Conservation (phyloP, 176 grass and related monocot genomes). For the Musa itinerans region DNA sequence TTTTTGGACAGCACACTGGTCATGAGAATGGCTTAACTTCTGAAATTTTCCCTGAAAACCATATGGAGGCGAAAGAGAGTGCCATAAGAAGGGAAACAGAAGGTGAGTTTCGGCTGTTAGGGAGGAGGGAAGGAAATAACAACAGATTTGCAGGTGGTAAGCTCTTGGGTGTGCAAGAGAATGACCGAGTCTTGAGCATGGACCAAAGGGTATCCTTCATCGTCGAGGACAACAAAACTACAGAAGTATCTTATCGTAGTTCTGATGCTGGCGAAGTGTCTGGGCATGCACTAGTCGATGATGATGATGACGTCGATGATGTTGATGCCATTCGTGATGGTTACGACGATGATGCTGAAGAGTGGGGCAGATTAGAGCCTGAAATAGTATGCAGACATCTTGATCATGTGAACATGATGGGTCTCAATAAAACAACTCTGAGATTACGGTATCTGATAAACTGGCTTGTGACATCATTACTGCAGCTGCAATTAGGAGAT, state of each 20-base stretch:
- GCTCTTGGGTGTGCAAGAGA: conserved; percentile 66
- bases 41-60: conserved; percentile 32
- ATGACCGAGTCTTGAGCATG: conserved; percentile 47
- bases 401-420: conserved; percentile 88
- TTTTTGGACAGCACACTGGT: conserved; percentile 29
- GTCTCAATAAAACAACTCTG: conserved; percentile 93
- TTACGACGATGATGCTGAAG: conserved; percentile 50
- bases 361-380: conserved; percentile 56
- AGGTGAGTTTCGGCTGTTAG: conserved; percentile 82
- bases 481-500: conserved; percentile 70
- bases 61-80: conserved; percentile 60
- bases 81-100: conserved; percentile 95
- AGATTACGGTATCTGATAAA: conserved; percentile 90
- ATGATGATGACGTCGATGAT: conserved; percentile 22
- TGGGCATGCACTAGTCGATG: conserved; percentile 35
- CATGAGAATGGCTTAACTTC: conserved; percentile 52
- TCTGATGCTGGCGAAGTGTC: conserved; percentile 70
- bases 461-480: conserved; percentile 90
- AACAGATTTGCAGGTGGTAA: conserved; percentile 48
- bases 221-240: conserved; percentile 45
- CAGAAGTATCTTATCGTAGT: conserved; percentile 36
- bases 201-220: conserved; percentile 74
- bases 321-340: conserved; percentile 40
- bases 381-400: conserved; percentile 84
- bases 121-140: conserved; percentile 66